Evolutionary conservation across 257 asterid genomes (phyloP).

Genomic region (Fraxinus quadrangulata): DNA sequence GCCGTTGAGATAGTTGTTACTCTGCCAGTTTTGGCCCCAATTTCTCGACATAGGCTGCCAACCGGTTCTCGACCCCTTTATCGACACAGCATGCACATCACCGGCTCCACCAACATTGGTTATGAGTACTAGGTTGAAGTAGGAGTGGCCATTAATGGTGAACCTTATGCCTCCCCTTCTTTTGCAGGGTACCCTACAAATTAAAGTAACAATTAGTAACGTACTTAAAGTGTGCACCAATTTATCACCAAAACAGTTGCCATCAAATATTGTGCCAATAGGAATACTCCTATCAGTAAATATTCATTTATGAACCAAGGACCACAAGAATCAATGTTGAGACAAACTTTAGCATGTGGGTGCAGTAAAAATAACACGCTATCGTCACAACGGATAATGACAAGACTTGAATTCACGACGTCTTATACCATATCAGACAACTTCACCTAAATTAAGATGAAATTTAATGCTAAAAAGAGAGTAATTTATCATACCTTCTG

Average conservation of each 20-base stretch:
- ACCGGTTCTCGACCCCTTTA: slow-evolving; percentile 23
- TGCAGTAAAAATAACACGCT: neutral
- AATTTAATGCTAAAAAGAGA: neutral
- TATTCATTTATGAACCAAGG: neutral
- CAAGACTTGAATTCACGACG: too few relatives aligned
- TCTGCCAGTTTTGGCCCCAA: slow-evolving; percentile 37
- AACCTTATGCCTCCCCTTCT: slow-evolving; percentile 29
- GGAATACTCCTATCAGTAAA: neutral
- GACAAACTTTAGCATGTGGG: neutral
- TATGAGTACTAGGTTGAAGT: slow-evolving; percentile 22
- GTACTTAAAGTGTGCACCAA: neutral
- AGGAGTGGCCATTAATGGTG: slow-evolving; percentile 28
- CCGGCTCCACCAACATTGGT: slow-evolving; percentile 32
- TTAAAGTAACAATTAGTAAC: neutral
- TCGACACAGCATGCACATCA: slow-evolving; percentile 25
- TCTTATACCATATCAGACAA: too few relatives aligned
- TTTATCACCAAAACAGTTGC: neutral
- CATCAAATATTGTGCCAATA: too few relatives aligned
- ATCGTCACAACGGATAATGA: too few relatives aligned
- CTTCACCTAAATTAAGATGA: too few relatives aligned
- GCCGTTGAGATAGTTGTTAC: slow-evolving; percentile 22
- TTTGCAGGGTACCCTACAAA: slow-evolving; percentile 25
- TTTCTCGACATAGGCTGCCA: slow-evolving; percentile 32
- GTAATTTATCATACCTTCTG: slow-evolving; percentile 22
- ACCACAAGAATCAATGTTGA: neutral